These are phyloP conservation scores for Saksenaea oblongispora DNA, from an alignment of 371 early-diverging fungal genomes.

Conservation along the genomic window DNA sequence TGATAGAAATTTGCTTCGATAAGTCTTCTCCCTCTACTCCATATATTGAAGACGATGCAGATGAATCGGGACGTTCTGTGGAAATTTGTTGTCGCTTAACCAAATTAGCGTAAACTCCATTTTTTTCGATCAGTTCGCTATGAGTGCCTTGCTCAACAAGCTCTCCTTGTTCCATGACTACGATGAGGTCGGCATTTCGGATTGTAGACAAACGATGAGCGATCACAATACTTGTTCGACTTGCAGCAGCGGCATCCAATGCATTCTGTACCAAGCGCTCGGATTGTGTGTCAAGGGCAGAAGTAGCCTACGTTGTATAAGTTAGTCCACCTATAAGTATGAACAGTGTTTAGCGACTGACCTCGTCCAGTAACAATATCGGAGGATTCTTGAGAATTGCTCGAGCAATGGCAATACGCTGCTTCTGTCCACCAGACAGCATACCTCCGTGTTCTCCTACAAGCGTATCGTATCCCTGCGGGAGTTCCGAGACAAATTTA, in stretches of 20 bases:
- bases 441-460: constrained; percentile 65
- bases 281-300: constrained; percentile 75
- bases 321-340: constrained; percentile 25
- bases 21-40: constrained; percentile 7
- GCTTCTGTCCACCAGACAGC: constrained; percentile 77
- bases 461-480: constrained; percentile 72
- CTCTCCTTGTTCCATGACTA: constrained; percentile 69
- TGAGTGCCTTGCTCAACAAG: constrained; percentile 76
- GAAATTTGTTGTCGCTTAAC: constrained; percentile 56
- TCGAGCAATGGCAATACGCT: constrained; percentile 42
- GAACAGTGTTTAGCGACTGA: constrained; percentile 3
- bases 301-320: constrained; percentile 66
- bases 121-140: constrained; percentile 46
- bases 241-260: constrained; percentile 69
- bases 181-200: constrained; percentile 77
- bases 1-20: neutral
- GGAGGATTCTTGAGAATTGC: constrained; percentile 34
- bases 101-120: constrained; percentile 53
- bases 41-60: neutral
- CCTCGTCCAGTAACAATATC: constrained; percentile 36
- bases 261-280: constrained; percentile 83
- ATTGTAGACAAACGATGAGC: constrained; percentile 85
- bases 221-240: constrained; percentile 86
- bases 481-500: constrained; percentile 72
- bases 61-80: constrained; percentile 13